A percentile compares a stretch with the other conserved stretches of the same genome.
Evolutionary conservation across 805 yeast species (phyloP).

Genomic region (Dipodascus albidus): DNA sequence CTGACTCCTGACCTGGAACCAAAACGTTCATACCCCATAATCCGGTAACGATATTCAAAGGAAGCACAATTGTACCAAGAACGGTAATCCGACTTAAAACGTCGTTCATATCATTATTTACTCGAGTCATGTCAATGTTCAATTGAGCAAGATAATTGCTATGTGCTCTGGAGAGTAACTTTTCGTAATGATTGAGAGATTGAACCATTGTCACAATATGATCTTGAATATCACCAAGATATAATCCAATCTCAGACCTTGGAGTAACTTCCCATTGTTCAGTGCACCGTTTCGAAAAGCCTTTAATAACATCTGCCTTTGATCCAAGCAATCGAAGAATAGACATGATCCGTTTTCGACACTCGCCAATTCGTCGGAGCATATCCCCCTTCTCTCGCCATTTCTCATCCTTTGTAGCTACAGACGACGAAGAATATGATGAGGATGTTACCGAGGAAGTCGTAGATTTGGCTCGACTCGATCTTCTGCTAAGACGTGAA

Average conservation of each 20-base stretch:
- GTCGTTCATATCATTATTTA: slow-evolving; percentile 94
- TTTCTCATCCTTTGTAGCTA: slow-evolving; percentile 37
- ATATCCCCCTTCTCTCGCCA: slow-evolving; percentile 94
- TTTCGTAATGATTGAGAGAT: slow-evolving; percentile 87
- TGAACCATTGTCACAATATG: slow-evolving; percentile 97
- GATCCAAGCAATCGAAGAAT: slow-evolving; percentile 72
- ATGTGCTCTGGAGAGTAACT: slow-evolving; percentile 86
- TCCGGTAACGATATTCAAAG: slow-evolving; percentile 92
- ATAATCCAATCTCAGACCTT: slow-evolving; percentile 81
- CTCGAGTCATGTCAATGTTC: slow-evolving; percentile 95
- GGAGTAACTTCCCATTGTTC: slow-evolving; percentile 77
- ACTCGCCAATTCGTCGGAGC: slow-evolving; percentile 90
- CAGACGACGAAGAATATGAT: slow-evolving; percentile 18
- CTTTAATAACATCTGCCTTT: slow-evolving; percentile 96
- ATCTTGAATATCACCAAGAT: slow-evolving; percentile 94
- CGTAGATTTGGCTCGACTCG: background rate
- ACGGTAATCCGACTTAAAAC: slow-evolving; percentile 88
- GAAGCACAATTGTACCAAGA: slow-evolving; percentile 88
- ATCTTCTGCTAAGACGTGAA: background rate
- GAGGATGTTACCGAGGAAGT: background rate
- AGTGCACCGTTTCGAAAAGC: slow-evolving; percentile 82
- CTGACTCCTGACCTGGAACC: slow-evolving; percentile 81
- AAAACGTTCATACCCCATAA: slow-evolving; percentile 98
- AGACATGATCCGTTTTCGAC: slow-evolving; percentile 90
- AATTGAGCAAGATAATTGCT: slow-evolving; percentile 93